Evolutionary conservation across 768 basidiomycete species (phyloP), one percentile per base, ranked within the genome.

Genomic region (Lyophyllum decastes): DNA sequence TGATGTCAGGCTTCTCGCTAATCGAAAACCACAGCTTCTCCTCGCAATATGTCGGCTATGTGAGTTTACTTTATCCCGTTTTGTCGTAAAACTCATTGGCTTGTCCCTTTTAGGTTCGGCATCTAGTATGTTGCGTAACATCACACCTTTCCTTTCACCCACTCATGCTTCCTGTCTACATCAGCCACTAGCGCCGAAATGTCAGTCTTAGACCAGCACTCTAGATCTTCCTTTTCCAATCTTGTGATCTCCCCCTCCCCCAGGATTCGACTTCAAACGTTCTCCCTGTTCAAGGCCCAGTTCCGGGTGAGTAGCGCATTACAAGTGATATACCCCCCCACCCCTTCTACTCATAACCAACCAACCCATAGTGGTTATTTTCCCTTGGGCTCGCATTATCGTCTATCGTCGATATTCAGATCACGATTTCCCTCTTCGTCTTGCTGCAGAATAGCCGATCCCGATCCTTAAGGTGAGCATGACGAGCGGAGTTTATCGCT

Each of bases 291-390:
- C 60, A 64, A 59, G 34, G 43, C 30, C 1, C 12, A 62, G 12
- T 63, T 64, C 57, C 53, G 59, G 11, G 68, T 71, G 57, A 12
- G 65, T 52, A 14, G 12, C 19, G 12, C 26, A 21, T 8, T 44
- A 12, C n/a, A 30, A n/a, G 24, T 27, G 16, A 38, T 38, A 16
- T 17, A n/a, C n/a, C n/a, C n/a, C n/a, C n/a, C n/a, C n/a, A n/a
- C n/a, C n/a, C n/a, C n/a, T n/a, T n/a, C n/a, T n/a, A n/a, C n/a
- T n/a, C n/a, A n/a, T n/a, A n/a, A n/a, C n/a, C n/a, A n/a, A n/a
- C n/a, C n/a, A n/a, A n/a, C n/a, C n/a, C n/a, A n/a, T 52, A 79
- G 78, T 79, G 77, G 76, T 46, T 79, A n/a, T 79, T 79, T 49
- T 75, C 78, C 16, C 69, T 78, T 17, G 78, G 78, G 5, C 71